Evolutionary conservation across 352 stramenopile species (phyloP), one percentile per base, ranked within the genome.

Genomic region (Phytopythium ostracodes): DNA sequence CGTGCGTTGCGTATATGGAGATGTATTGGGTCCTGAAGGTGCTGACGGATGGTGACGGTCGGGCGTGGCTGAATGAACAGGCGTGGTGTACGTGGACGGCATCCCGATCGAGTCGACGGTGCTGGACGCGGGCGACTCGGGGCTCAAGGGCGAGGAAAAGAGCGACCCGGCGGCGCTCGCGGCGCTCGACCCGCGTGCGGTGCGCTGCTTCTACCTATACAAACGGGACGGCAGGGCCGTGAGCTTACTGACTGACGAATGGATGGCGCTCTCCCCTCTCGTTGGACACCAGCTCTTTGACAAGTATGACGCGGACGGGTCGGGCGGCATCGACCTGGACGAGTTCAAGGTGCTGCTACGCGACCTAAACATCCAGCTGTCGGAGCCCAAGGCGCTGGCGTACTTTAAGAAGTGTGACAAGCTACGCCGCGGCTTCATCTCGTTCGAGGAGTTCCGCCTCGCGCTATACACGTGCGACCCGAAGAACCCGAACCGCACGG

Each of bases 371-470:
- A 70, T 94, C 46, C 66, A 78, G 2, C 52, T 94, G 24, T 81
- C 81, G 22, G 79, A 89, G 53, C 77, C 83, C 31, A 94, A 94
- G 63, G 71, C 78, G 38, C 70, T 80, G 2, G 80, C 81, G 40
- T 94, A 94, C 67, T 94, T 92, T 59, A 88, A 87, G 55, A 75
- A 79, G 22, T 94, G 85, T 54, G 85, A 94, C 63, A 75, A 78
- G 40, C 75, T 78, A 59, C 72, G 70, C 17, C 77, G 71, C 35
- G 83, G 81, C 11, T 68, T 65, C 61, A 92, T 92, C 64, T 89
- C 81, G 22, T 94, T 92, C 59, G 83, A 92, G 9, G 85, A 94
- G 62, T 92, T 92, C 54, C 74, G 83, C 14, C 53, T 94, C 43
- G 83, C 85, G 47, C 62, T 94, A 25, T 94, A 85, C 71, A 84